phyloP scores from a whole-genome alignment of 1,284 basidiomycete species.

The Heterobasidion parviporum region DNA sequence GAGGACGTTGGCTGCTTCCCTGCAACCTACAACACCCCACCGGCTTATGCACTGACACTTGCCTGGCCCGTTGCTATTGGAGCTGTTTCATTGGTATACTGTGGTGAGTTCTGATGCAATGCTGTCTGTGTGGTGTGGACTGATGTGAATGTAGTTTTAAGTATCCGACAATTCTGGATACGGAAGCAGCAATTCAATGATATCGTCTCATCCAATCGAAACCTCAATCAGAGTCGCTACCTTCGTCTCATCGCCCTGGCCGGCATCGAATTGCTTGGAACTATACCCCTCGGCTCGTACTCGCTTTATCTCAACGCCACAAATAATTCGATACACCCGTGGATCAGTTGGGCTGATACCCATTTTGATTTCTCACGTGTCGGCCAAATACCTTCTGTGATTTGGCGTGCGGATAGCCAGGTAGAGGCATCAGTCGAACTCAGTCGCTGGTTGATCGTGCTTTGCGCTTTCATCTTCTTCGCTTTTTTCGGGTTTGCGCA shows the following conservation, averaged over 20 bases:
- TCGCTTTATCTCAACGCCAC: not conserved
- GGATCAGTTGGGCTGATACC: conserved; percentile 8
- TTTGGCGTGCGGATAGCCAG: not conserved
- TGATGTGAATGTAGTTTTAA: conserved; percentile 3
- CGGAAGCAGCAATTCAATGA: conserved; percentile 1
- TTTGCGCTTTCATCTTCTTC: conserved; percentile 25
- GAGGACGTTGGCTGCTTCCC: conserved; percentile 31
- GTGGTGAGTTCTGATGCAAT: not conserved
- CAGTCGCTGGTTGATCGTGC: conserved; percentile 17
- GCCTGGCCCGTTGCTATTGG: conserved; percentile 28
- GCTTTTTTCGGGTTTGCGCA: conserved; percentile 30
- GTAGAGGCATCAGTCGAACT: conserved; percentile 2
- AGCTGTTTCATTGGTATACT: not conserved
- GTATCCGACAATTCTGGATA: conserved; percentile 7
- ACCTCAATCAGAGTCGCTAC: conserved; percentile 8
- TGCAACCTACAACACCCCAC: conserved; percentile 19
- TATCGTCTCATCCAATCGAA: conserved; percentile 2
- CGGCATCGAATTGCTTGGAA: conserved; percentile 3
- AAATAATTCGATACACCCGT: not conserved
- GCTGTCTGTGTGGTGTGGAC: not conserved
- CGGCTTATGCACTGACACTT: conserved; percentile 25
- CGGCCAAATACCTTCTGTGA: not conserved
- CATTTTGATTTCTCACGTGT: conserved; percentile 9
- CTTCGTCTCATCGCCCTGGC: conserved; percentile 11
- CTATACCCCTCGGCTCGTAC: conserved; percentile 2